Base-by-base conservation (phyloP, 2,329 filamentous ascomycete species). In the Graphilbum fragrans region DNA sequence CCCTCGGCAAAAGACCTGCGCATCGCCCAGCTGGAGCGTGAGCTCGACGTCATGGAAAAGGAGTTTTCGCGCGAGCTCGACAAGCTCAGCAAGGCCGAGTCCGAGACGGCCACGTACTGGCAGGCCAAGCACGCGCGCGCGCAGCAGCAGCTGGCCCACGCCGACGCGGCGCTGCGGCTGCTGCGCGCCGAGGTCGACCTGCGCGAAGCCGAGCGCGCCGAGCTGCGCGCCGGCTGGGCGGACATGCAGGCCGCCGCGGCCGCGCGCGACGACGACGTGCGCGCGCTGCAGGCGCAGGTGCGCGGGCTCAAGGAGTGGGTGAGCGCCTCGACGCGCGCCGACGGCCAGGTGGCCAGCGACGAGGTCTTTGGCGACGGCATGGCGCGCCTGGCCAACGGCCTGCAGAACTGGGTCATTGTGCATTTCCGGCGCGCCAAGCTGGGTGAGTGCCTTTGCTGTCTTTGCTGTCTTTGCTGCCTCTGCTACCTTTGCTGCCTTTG, bases 351-450 rank as follows among this genome's bases (percentile, higher is more conserved):
- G 55, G 65, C 64, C 41, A 78, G 76, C 46, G 82, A 86, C 52
- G 77, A 81, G 56, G 74, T 77, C 11, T 72, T 86, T 53, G 71
- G 65, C 2, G 74, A 81, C 39, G 66, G 68, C 10, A 74, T 82
- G 64, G 65, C 69, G 38, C 66, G 70, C 43, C 56, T 86, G 37
- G 73, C 74, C 18, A 80, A 84, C 51, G 73, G 79, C 20, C 59
- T 84, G 50, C 80, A 85, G 59, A 84, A 86, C 51, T 86, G 81
- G 81, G 73, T 80, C 4, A 77, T 86, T 50, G 70, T 73, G 21
- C 74, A 82, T 54, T 86, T 82, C 49, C 68, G 81, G 39, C 73
- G 72, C 47, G 67, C 71, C 12, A 81, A 70, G 59, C 58, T 81
- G 37, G 62, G 69, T 72, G 54, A 12, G 35, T 34, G 50, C 29